Evolutionary conservation across 169 alveolate genomes (phyloP).

Genomic region (Plasmodium malariae): DNA sequence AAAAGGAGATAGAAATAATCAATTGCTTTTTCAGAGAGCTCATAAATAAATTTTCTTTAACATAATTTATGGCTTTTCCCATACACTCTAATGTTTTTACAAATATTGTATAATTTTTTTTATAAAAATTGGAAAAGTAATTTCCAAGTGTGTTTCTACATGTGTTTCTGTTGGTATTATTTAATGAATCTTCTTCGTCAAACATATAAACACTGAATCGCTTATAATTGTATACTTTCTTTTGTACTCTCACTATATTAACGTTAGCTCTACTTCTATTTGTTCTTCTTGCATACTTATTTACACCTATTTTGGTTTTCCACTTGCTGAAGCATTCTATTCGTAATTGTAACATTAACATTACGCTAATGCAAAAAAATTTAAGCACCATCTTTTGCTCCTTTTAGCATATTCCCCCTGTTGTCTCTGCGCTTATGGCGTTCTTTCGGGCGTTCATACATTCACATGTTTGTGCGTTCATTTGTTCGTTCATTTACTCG

Average conservation of each 20-base stretch:
- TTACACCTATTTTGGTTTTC: neutral
- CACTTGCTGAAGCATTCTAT: constrained; percentile 6
- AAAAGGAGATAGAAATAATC: constrained; percentile 42
- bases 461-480: too few species aligned
- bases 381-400: constrained; percentile 18
- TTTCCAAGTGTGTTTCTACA: neutral
- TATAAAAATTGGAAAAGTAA: constrained; percentile 7
- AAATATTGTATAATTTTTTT: neutral
- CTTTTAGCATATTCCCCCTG: neutral
- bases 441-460: too few species aligned
- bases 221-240: constrained; percentile 15
- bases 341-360: constrained; percentile 4
- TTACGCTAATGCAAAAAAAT: constrained; percentile 18
- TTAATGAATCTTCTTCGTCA: neutral
- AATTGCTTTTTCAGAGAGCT: constrained; percentile 23
- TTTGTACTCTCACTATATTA: neutral
- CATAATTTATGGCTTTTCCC: neutral
- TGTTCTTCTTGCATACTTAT: neutral
- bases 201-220: constrained; percentile 10
- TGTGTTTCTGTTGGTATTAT: neutral
- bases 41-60: constrained; percentile 5
- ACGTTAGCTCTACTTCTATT: neutral
- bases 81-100: constrained; percentile 20
- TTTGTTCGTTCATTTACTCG: too few species aligned
- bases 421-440: too few species aligned